phyloP scores from a whole-genome alignment of 208 protist species.

The Leishmania turanica region DNA sequence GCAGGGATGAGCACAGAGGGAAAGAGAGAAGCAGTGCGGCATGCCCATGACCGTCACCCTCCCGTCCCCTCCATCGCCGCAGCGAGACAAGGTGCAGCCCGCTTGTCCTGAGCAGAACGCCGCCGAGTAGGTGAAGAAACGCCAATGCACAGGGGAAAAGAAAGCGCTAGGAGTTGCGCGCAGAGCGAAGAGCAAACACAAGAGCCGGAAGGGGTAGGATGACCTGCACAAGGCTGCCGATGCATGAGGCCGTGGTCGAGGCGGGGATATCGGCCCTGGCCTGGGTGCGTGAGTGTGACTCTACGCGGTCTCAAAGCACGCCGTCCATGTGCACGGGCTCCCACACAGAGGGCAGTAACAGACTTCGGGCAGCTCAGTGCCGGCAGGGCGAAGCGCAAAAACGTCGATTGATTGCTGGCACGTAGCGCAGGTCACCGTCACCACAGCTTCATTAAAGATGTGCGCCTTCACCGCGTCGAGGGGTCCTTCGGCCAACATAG shows the following conservation, averaged over 20 bases:
- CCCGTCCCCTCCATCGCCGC: neutral
- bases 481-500: neutral
- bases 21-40: neutral
- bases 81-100: neutral
- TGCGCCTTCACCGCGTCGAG: neutral
- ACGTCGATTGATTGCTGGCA: conserved; percentile 17
- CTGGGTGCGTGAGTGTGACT: neutral
- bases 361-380: neutral
- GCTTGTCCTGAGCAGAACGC: neutral
- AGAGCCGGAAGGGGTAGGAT: neutral
- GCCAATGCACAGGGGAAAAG: neutral
- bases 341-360: conserved; percentile 25
- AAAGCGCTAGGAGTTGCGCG: neutral
- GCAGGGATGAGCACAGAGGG: neutral
- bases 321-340: neutral
- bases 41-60: neutral
- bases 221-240: neutral
- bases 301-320: neutral
- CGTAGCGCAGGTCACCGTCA: conserved; percentile 16
- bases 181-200: neutral
- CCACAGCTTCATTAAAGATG: conserved; percentile 1
- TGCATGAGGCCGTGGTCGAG: neutral
- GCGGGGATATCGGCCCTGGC: neutral
- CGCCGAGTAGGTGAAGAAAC: neutral
- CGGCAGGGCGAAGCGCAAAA: conserved; percentile 9